Percentiles rank a stretch among this genome's conserved stretches.
These are phyloP conservation scores for Ogataea siamensis DNA, from an alignment of 805 yeast species.

Conservation along the genomic window DNA sequence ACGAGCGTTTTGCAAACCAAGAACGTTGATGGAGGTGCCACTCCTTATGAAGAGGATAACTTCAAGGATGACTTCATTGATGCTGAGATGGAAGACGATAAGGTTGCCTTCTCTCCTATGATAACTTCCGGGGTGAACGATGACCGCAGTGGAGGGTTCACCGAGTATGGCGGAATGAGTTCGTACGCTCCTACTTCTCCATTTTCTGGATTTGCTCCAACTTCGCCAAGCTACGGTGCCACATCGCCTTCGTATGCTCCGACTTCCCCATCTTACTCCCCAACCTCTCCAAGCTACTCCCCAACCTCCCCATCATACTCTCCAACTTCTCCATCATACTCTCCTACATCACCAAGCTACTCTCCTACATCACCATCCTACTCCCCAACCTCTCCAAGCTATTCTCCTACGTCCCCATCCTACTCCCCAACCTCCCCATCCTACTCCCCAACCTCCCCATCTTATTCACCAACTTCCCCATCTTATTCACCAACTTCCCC, in stretches of 20 bases:
- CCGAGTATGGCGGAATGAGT: slow-evolving; percentile 74
- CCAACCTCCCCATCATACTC: slow-evolving; percentile 63
- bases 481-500: slow-evolving; percentile 58
- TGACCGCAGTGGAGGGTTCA: slow-evolving; percentile 76
- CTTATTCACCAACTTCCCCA: slow-evolving; percentile 75
- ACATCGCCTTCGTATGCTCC: slow-evolving; percentile 71
- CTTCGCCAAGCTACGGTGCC: slow-evolving; percentile 52
- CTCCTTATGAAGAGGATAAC: slow-evolving; percentile 79
- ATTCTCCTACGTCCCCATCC: slow-evolving; percentile 67
- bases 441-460: slow-evolving; percentile 78
- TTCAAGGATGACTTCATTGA: slow-evolving; percentile 59
- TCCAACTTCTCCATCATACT: slow-evolving; percentile 66
- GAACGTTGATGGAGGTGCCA: slow-evolving; percentile 75
- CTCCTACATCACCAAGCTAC: slow-evolving; percentile 74
- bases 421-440: slow-evolving; percentile 71
- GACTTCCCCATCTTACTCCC: slow-evolving; percentile 67
- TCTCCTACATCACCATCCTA: slow-evolving; percentile 60
- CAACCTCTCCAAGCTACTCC: slow-evolving; percentile 69
- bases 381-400: slow-evolving; percentile 73
- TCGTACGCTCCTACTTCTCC: slow-evolving; percentile 53
- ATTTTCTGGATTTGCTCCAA: slow-evolving; percentile 48
- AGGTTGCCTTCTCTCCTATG: slow-evolving; percentile 89
- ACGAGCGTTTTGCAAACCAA: slow-evolving; percentile 40
- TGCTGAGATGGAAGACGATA: slow-evolving; percentile 45
- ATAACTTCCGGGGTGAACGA: slow-evolving; percentile 81